Percentiles rank a stretch among this genome's conserved stretches.
phyloP scores from a whole-genome alignment of 352 stramenopile genomes.

The Globisporangium emineosum region DNA sequence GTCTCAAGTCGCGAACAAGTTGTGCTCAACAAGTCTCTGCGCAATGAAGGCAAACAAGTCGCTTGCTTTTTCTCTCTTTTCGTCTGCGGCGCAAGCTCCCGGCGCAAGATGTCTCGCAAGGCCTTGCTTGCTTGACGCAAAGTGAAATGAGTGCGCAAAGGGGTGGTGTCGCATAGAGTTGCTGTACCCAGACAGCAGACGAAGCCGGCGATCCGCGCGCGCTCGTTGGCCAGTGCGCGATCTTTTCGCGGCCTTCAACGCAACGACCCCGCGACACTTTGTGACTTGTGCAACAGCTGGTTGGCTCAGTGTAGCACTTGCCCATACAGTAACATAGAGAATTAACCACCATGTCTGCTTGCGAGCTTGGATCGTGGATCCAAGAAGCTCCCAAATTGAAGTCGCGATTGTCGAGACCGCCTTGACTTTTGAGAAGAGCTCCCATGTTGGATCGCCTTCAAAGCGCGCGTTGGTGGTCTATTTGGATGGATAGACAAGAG shows the following conservation, averaged over 20 bases:
- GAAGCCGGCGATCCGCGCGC: background rate
- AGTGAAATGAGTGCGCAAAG: background rate
- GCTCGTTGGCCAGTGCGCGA: constrained; percentile 1
- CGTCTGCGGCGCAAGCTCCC: background rate
- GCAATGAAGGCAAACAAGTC: background rate
- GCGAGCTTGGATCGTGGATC: background rate
- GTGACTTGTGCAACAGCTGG: background rate
- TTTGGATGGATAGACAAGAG: background rate
- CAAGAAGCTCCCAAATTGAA: background rate
- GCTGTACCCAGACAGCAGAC: background rate
- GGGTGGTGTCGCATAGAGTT: background rate
- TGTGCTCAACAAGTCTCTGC: background rate
- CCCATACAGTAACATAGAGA: background rate
- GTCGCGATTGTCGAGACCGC: background rate
- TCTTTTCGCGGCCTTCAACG: background rate
- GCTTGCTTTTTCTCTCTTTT: background rate
- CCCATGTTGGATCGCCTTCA: background rate
- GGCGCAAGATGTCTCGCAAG: background rate
- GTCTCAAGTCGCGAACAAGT: background rate
- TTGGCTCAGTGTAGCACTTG: background rate
- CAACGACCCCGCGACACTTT: background rate
- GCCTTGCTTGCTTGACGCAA: background rate
- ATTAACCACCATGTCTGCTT: background rate
- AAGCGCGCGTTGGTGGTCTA: background rate
- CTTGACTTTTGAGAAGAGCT: background rate